Percentiles rank a stretch among this genome's conserved stretches.
These are phyloP conservation scores for Magnaporthiopsis incrustans DNA, from an alignment of 2,329 filamentous ascomycete genomes.

Conservation along the genomic window DNA sequence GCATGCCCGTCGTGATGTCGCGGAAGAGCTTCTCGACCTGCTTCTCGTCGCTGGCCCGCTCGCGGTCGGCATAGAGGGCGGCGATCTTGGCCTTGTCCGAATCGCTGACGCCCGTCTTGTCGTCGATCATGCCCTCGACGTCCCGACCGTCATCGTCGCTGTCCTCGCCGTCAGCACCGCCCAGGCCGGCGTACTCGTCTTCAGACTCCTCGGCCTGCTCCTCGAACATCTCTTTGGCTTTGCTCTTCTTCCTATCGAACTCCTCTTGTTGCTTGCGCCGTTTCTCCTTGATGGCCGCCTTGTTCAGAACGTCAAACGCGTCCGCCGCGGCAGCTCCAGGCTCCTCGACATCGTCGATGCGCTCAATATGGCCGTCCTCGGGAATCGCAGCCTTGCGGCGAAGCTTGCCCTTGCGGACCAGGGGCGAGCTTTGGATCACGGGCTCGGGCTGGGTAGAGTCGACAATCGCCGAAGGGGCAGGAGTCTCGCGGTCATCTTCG, in stretches of 20 bases:
- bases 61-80: slow-evolving; percentile 76
- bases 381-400: slow-evolving; percentile 26
- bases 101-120: slow-evolving; percentile 65
- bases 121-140: slow-evolving; percentile 84
- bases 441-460: slow-evolving; percentile 37
- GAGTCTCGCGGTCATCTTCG: slow-evolving; percentile 23
- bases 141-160: slow-evolving; percentile 65
- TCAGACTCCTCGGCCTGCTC: slow-evolving; percentile 97
- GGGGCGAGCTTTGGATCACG: slow-evolving; percentile 42
- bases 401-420: slow-evolving; percentile 51
- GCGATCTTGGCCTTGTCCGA: slow-evolving; percentile 75
- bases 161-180: slow-evolving; percentile 83
- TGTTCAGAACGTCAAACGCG: slow-evolving; percentile 25
- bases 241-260: slow-evolving; percentile 80
- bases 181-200: slow-evolving; percentile 92
- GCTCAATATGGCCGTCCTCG: slow-evolving; percentile 14
- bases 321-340: neutral
- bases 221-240: slow-evolving; percentile 78
- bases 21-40: slow-evolving; percentile 86
- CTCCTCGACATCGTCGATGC: neutral
- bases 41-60: slow-evolving; percentile 75
- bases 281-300: slow-evolving; percentile 47
- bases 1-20: slow-evolving; percentile 81
- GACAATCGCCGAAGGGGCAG: slow-evolving; percentile 20
- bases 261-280: slow-evolving; percentile 39